A percentile compares a stretch with the other conserved stretches of the same genome.
Conservation (phyloP, 2,329 filamentous ascomycete species). For the Annulohypoxylon truncatum region DNA sequence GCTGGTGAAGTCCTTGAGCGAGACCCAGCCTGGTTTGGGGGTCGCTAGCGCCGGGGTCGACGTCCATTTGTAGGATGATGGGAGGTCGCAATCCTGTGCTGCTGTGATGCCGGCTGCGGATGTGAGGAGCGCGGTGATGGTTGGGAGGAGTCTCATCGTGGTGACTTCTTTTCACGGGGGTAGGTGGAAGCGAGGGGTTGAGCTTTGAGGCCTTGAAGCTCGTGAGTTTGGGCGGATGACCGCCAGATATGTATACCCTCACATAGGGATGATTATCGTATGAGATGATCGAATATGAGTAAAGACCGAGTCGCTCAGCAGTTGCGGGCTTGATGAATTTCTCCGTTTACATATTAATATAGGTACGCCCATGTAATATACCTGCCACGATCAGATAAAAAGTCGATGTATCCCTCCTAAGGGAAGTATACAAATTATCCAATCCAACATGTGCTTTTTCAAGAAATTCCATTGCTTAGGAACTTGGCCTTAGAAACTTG, state of each 20-base stretch:
- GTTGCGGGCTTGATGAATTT: background rate
- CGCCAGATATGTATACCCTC: constrained; percentile 10
- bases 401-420: background rate
- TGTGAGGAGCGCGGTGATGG: constrained; percentile 34
- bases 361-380: background rate
- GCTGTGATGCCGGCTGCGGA: constrained; percentile 37
- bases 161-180: background rate
- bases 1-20: constrained; percentile 72
- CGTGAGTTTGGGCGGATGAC: background rate
- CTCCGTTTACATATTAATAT: background rate
- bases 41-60: constrained; percentile 62
- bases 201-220: background rate
- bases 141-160: constrained; percentile 27
- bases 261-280: background rate
- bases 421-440: background rate
- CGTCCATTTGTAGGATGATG: constrained; percentile 67
- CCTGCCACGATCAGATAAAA: background rate
- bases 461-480: background rate
- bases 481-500: background rate
- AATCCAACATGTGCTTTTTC: background rate
- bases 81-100: constrained; percentile 59
- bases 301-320: background rate
- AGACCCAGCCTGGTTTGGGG: constrained; percentile 64
- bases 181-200: background rate
- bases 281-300: background rate